Evolutionary conservation across 225 moss, liverwort and hornwort genomes (phyloP), one percentile per base, ranked within the genome.

Genomic region (Bryoerythrophyllum caledonicum): DNA sequence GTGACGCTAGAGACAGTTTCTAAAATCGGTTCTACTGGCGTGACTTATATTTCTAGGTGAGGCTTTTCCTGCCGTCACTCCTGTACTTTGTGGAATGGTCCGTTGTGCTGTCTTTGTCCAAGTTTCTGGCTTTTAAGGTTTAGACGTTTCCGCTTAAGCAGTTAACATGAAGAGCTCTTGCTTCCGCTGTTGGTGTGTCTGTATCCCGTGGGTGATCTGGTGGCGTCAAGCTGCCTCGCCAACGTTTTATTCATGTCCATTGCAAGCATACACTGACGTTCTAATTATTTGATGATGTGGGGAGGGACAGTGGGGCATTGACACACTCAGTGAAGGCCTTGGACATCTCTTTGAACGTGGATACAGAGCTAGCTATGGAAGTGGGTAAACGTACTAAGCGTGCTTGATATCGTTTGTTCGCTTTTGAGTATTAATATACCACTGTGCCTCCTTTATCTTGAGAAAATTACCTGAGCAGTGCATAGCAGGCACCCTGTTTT

Each of bases 11-110:
- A 88, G 25, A 88, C 99, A 10, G 88, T 95, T 7, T 80, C 84
- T 62, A 78, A 78, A 78, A 95, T 99, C 54, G 92, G 99, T 70
- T 87, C 89, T 6, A 93, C 95, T 67, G 88, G 91, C 37, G 95
- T 99, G 35, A 95, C 90, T 10, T 95, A 60, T 69, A 91, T 95
- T 79, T 99, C 92, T 12, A 89, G 95, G 95, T 91, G 71, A 67
- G 73, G 23, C 2, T 17, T 48, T 26, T 53, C 53, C n/a, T 83
- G 24, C 3, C 24, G 19, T 63, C 11, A 13, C 24, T 43, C 2
- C 52, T 51, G 54, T 23, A 20, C 14, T 21, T 27, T 68, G 44
- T 59, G 34, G 24, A 72, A 34, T 71, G 62, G 19, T 71, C n/a
- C 26, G 27, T 68, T 61, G 40, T 65, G 48, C 30, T 67, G 34